These are phyloP conservation scores for Candida nonsorbophila DNA, from an alignment of 805 yeast species.

Conservation along the genomic window DNA sequence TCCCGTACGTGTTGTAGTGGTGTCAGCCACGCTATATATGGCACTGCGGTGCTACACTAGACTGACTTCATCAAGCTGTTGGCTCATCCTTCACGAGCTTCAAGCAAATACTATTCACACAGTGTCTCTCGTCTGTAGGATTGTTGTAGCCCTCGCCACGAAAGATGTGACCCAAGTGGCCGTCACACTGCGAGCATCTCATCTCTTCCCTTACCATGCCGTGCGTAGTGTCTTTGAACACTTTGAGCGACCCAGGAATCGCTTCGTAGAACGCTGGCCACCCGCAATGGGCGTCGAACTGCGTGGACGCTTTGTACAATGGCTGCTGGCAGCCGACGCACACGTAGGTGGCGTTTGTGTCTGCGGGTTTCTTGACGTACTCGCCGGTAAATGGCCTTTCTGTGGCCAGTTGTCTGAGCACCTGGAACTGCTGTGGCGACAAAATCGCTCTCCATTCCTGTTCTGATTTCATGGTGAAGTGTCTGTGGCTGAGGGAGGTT, in stretches of 20 bases:
- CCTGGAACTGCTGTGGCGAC: constrained; percentile 70
- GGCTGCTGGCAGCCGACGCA: constrained; percentile 88
- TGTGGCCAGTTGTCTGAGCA: constrained; percentile 70
- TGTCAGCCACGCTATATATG: background rate
- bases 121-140: constrained; percentile 90
- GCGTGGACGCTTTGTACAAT: constrained; percentile 70
- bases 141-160: constrained; percentile 87
- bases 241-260: constrained; percentile 67
- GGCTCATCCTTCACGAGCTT: constrained; percentile 41
- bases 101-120: constrained; percentile 83
- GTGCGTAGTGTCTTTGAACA: constrained; percentile 51
- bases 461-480: constrained; percentile 38
- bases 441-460: constrained; percentile 78
- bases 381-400: constrained; percentile 65
- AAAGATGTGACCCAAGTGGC: constrained; percentile 94
- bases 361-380: constrained; percentile 48
- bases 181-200: constrained; percentile 83
- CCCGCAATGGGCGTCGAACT: constrained; percentile 90
- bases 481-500: no score
- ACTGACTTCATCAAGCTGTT: background rate
- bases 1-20: constrained; percentile 63
- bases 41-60: background rate
- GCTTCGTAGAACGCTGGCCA: constrained; percentile 98
- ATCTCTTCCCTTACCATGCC: constrained; percentile 91
- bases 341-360: constrained; percentile 56